Evolutionary conservation across 164 flowering plant genomes (phyloP).

Genomic region (Dillenia suffruticosa): DNA sequence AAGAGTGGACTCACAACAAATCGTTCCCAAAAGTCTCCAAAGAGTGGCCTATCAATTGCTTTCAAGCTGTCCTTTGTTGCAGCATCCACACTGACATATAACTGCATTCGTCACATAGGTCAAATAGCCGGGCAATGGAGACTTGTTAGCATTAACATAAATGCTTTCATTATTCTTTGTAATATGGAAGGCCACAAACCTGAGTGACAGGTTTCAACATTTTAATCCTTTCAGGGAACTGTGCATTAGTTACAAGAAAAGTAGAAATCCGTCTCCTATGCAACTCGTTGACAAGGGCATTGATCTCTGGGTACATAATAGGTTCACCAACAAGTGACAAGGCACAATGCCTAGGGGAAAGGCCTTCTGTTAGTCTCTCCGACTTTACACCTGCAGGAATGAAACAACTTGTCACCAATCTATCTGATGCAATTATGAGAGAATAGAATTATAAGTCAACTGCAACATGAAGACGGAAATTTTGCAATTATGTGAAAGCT

Average conservation of each 20-base stretch:
- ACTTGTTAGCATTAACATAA: neutral
- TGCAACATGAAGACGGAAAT: too few relatives aligned
- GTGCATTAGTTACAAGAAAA: slow-evolving; percentile 98
- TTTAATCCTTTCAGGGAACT: slow-evolving; percentile 89
- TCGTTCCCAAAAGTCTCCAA: slow-evolving; percentile 98
- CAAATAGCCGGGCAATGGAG: neutral
- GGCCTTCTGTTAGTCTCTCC: slow-evolving; percentile 79
- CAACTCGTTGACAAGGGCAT: slow-evolving; percentile 83
- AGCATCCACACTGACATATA: slow-evolving; percentile 98
- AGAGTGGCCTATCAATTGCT: slow-evolving; percentile 96
- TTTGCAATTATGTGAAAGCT: too few relatives aligned
- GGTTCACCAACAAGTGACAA: slow-evolving; percentile 99
- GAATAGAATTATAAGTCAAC: neutral
- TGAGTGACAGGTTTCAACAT: slow-evolving; percentile 78
- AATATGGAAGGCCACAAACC: slow-evolving; percentile 32
- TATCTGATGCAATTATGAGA: slow-evolving; percentile 1
- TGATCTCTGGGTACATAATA: slow-evolving; percentile 98
- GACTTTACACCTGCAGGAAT: slow-evolving; percentile 61
- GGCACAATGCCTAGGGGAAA: slow-evolving; percentile 93
- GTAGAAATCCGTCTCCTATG: slow-evolving; percentile 85
- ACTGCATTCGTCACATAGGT: slow-evolving; percentile 40
- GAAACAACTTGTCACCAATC: slow-evolving; percentile 7
- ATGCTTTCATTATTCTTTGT: neutral
- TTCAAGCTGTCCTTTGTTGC: slow-evolving; percentile 96
- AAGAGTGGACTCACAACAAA: slow-evolving; percentile 54